A percentile compares a stretch with the other conserved stretches of the same genome.
Evolutionary conservation across 495 filamentous ascomycete species (phyloP).

Genomic region (Peziza echinospora): DNA sequence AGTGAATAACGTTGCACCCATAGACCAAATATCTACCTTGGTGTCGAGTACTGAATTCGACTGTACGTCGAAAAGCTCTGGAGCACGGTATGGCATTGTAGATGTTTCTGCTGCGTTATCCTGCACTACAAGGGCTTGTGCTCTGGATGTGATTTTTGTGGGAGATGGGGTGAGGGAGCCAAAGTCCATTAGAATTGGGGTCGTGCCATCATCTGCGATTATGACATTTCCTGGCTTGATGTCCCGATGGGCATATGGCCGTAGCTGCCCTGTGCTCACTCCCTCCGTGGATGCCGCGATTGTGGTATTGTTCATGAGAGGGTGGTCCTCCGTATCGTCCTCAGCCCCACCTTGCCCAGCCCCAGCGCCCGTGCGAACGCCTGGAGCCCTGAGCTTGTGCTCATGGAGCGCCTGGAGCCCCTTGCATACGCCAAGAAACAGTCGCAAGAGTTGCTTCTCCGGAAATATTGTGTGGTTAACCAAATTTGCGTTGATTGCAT

Average conservation of each 20-base stretch:
- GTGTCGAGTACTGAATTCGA: conserved; percentile 82
- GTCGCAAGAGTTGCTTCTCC: conserved; percentile 62
- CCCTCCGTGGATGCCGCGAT: conserved; percentile 39
- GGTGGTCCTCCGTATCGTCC: conserved; percentile 27
- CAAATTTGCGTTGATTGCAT: conserved; percentile 93
- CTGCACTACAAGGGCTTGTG: conserved; percentile 73
- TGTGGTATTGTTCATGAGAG: conserved; percentile 31
- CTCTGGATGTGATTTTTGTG: conserved; percentile 79
- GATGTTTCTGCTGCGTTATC: conserved; percentile 87
- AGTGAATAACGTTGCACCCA: conserved; percentile 90
- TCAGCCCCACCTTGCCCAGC: conserved; percentile 25
- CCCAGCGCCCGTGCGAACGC: conserved; percentile 17
- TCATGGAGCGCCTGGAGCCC: conserved; percentile 80
- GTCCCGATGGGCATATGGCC: conserved; percentile 86
- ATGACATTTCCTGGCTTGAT: conserved; percentile 98
- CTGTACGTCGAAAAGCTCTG: conserved; percentile 94
- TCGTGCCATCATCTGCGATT: conserved; percentile 69
- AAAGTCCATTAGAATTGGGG: conserved; percentile 94
- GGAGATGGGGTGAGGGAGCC: conserved; percentile 78
- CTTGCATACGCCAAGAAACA: conserved; percentile 80
- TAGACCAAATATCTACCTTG: conserved; percentile 94
- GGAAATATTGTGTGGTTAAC: conserved; percentile 93
- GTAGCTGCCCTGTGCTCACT: conserved; percentile 31
- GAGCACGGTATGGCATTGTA: conserved; percentile 95
- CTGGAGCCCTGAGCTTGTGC: conserved; percentile 42